These are phyloP conservation scores for Thielaviopsis musarum DNA, from an alignment of 2,329 filamentous ascomycete genomes.

Conservation along the genomic window DNA sequence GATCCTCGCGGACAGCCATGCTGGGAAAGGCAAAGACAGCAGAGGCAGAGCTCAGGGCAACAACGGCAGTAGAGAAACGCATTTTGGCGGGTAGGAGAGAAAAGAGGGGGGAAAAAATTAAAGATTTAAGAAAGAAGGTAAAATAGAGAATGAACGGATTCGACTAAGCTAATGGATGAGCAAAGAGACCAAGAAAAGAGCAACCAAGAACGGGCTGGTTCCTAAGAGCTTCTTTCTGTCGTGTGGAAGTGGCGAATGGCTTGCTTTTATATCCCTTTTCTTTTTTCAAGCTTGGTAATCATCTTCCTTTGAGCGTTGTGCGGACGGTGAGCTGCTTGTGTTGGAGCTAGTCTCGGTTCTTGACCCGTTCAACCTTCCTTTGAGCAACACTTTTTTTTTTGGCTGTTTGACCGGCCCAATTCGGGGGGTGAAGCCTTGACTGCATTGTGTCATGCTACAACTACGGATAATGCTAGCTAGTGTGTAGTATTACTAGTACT, in stretches of 20 bases:
- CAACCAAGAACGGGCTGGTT: constrained; percentile 1
- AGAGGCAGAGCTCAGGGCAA: constrained; percentile 7
- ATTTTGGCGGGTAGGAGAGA: not conserved
- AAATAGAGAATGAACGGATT: not conserved
- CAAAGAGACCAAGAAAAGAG: constrained; percentile 1
- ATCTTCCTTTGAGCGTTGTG: not conserved
- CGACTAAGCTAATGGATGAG: not conserved
- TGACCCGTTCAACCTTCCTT: not conserved
- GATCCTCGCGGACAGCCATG: not conserved
- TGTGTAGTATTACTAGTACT: too few species aligned
- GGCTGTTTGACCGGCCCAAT: too few species aligned
- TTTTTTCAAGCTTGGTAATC: not conserved
- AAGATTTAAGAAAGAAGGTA: not conserved
- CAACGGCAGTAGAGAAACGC: constrained; percentile 1
- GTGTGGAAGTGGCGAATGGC: not conserved
- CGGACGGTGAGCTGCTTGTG: not conserved
- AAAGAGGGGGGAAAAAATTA: not conserved
- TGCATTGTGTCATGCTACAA: too few species aligned
- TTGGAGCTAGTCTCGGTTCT: not conserved
- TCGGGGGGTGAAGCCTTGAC: not conserved
- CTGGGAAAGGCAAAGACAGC: constrained; percentile 7
- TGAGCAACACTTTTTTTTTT: not conserved
- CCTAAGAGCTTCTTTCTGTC: not conserved
- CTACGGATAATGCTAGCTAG: not conserved
- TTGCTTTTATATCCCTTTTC: constrained; percentile 1